Evolutionary conservation across 306 rosid genomes (phyloP).

Genomic region (Crotalaria pallida): DNA sequence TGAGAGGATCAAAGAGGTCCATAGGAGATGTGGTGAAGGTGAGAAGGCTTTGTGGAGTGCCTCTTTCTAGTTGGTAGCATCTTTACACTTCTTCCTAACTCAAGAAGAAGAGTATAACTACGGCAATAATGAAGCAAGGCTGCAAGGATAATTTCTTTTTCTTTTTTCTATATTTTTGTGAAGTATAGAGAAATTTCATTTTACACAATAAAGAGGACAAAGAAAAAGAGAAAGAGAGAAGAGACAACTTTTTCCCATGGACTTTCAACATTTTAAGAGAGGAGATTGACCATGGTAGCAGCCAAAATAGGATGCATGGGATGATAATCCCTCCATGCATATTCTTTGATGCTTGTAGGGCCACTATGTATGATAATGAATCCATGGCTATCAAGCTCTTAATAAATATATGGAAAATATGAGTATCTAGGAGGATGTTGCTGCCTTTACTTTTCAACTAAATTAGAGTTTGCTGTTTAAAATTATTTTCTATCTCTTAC

Average conservation of each 20-base stretch:
- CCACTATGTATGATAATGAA: constrained; percentile 44
- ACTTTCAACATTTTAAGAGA: constrained; percentile 54
- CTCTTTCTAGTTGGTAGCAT: constrained; percentile 40
- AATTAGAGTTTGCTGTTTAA: constrained; percentile 11
- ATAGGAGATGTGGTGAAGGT: constrained; percentile 86
- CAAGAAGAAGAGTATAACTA: constrained; percentile 38
- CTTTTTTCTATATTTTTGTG: constrained; percentile 26
- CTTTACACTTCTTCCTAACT: constrained; percentile 57
- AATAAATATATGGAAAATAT: constrained; percentile 35
- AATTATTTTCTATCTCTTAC: neutral
- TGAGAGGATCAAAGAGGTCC: constrained; percentile 92
- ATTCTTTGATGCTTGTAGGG: constrained; percentile 73
- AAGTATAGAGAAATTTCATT: constrained; percentile 43
- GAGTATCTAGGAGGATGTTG: constrained; percentile 3
- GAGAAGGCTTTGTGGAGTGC: constrained; percentile 88
- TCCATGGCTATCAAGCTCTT: constrained; percentile 56
- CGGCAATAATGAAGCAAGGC: constrained; percentile 16
- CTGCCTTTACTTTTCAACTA: constrained; percentile 18
- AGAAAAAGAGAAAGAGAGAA: neutral
- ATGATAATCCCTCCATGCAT: constrained; percentile 35
- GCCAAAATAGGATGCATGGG: constrained; percentile 43
- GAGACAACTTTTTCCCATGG: constrained; percentile 32
- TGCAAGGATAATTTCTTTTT: constrained; percentile 3
- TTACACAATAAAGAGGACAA: constrained; percentile 26
- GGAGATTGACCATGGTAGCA: constrained; percentile 57